Evolutionary conservation across 257 asterid species (phyloP), one percentile per base, ranked within the genome.

Genomic region (Prunella vulgaris): DNA sequence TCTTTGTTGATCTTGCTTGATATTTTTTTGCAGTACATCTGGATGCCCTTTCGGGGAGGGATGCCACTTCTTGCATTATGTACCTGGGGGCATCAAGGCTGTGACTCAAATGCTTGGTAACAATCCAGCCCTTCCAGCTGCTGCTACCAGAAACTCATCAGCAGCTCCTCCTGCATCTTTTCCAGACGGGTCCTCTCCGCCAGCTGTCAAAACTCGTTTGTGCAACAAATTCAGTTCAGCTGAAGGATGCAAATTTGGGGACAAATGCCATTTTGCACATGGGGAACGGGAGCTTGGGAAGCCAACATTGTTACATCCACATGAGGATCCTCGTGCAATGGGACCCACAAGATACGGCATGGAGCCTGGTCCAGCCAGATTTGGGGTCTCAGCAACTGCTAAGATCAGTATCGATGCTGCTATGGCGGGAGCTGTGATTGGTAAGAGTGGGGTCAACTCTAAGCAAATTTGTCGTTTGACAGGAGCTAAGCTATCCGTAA

Each of bases 41-140:
- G 91, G 91, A 46, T 87, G 95, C 75, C 95, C 88, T 24, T 89
- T 87, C 38, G 96, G 96, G 38, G 96, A 89, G 75, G 78, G 83
- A 44, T 89, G 96, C 86, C 95, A 89, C 80, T 89, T 89, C 76
- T 57, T 87, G 83, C 96, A 89, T 75, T 84, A 84, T 14, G 90
- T 89, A n/a, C 93, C 96, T 10, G 96, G 96, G 5, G 96, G 95
- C 72, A 79, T 89, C 48, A 89, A 89, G 78, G 95, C 88, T n/a
- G 96, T 87, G 72, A 85, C 87, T 10, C 96, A 87, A 67, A 84
- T 89, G 73, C 92, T 89, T 44, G 96, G 95, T 69, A 85, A 62
- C 80, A 84, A 89, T 52, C 96, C 96, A 27, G 82, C 93, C n/a
- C 75, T 87, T 71, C 88, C 87, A 5, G 25, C 22, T 49, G 76